Percentiles rank a stretch among this genome's conserved stretches.
Conservation (phyloP, 139 green algal species). For the Asterochloris erici region DNA sequence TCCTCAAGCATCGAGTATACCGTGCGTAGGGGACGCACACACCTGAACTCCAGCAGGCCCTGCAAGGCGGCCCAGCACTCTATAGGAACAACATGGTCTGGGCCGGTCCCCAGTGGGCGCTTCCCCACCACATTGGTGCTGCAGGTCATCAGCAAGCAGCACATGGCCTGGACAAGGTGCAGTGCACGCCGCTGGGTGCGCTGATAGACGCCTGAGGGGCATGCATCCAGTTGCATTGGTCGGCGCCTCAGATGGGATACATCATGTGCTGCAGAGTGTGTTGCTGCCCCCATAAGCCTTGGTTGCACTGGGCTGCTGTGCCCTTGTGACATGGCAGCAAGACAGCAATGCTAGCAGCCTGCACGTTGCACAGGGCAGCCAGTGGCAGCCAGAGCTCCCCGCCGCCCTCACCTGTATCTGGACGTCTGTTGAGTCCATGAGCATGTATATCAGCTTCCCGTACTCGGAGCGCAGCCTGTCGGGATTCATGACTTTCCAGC, state of each 20-base stretch:
- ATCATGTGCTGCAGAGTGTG: too few species aligned
- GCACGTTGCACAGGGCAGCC: background rate
- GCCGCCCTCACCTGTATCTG: constrained; percentile 24
- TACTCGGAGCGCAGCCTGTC: constrained; percentile 94
- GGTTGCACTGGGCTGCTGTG: background rate
- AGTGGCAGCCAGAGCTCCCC: background rate
- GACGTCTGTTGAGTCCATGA: constrained; percentile 65
- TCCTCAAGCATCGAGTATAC: constrained; percentile 80
- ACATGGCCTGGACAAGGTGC: too few species aligned
- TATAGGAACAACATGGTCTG: too few species aligned
- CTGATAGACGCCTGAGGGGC: too few species aligned
- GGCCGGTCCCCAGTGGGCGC: too few species aligned
- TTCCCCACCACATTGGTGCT: too few species aligned
- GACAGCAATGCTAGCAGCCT: background rate
- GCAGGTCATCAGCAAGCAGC: too few species aligned
- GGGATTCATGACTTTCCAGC: constrained; percentile 94
- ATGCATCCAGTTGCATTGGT: too few species aligned
- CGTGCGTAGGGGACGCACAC: constrained; percentile 62
- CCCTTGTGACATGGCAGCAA: background rate
- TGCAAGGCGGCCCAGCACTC: constrained; percentile 27
- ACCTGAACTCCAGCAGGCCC: constrained; percentile 84
- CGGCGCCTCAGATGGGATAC: too few species aligned
- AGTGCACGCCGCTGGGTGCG: too few species aligned
- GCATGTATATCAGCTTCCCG: constrained; percentile 84
- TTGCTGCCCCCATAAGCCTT: background rate